Conservation (phyloP, 139 green algal genomes). For the Trebouxia sp. region DNA sequence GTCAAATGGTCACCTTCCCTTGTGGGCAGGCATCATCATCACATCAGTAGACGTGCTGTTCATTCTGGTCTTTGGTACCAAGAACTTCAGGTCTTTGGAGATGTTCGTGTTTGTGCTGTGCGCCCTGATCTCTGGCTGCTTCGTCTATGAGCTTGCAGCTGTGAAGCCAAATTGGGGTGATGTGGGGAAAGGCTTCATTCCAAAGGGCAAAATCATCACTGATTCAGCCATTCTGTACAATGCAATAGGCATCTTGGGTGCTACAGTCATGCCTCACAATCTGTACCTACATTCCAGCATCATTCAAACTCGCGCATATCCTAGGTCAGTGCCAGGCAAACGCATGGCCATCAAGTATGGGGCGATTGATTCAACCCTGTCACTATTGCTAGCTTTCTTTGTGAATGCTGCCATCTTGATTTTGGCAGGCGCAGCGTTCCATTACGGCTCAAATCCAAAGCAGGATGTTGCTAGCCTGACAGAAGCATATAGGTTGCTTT, state of each 20-base stretch:
- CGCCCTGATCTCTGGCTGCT: conserved; percentile 37
- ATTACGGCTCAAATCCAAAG: conserved; percentile 33
- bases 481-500: conserved; percentile 56
- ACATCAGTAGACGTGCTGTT: conserved; percentile 46
- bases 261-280: conserved; percentile 71
- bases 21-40: conserved; percentile 56
- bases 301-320: conserved; percentile 62
- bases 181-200: conserved; percentile 55
- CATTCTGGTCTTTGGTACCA: conserved; percentile 34
- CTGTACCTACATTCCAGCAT: conserved; percentile 63
- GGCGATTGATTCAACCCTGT: conserved; percentile 54
- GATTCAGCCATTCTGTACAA: conserved; percentile 50
- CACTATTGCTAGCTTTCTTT: conserved; percentile 63
- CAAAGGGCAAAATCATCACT: conserved; percentile 16
- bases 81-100: conserved; percentile 51
- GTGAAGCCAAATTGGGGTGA: conserved; percentile 51
- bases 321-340: conserved; percentile 49
- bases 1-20: conserved; percentile 39
- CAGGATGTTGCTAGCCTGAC: conserved; percentile 15
- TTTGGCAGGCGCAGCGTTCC: conserved; percentile 59
- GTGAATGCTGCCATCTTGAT: conserved; percentile 73
- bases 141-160: conserved; percentile 55
- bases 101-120: conserved; percentile 31
- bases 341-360: conserved; percentile 53
- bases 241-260: conserved; percentile 59